Evolutionary conservation across 148 eudicot genomes (phyloP).

Genomic region (Tetragonia tetragonoides): DNA sequence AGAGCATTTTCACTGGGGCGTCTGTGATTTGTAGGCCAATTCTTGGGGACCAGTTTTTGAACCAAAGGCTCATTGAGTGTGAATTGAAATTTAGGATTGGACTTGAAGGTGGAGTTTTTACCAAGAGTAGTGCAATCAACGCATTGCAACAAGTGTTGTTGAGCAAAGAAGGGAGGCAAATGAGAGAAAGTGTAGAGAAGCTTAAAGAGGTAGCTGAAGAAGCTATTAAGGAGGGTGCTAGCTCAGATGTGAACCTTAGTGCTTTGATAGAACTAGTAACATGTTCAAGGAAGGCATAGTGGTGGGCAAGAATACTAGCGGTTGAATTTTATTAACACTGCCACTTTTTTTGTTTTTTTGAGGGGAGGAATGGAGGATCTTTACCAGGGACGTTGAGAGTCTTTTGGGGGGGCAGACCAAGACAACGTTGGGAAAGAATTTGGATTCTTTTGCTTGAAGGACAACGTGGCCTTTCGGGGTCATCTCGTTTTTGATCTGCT

Average conservation of each 20-base stretch:
- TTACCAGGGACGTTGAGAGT: no score
- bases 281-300: background rate
- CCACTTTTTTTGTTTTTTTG: no score
- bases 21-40: slow-evolving; percentile 71
- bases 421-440: no score
- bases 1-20: slow-evolving; percentile 55
- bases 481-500: no score
- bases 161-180: slow-evolving; percentile 31
- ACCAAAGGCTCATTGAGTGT: slow-evolving; percentile 44
- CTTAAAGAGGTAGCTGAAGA: slow-evolving; percentile 37
- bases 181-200: slow-evolving; percentile 27
- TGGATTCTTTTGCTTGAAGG: no score
- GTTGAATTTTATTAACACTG: no score
- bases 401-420: no score
- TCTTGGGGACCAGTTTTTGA: slow-evolving; percentile 57
- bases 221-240: slow-evolving; percentile 38
- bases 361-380: no score
- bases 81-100: slow-evolving; percentile 45
- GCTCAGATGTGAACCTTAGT: slow-evolving; percentile 34
- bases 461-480: no score
- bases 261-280: slow-evolving; percentile 21
- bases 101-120: slow-evolving; percentile 45
- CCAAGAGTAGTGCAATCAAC: slow-evolving; percentile 23
- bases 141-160: slow-evolving; percentile 35
- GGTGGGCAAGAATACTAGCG: no score